Percentiles rank a stretch among this genome's conserved stretches.
Evolutionary conservation across 306 rosid genomes (phyloP).

Genomic region (Dalbergia oliveri): DNA sequence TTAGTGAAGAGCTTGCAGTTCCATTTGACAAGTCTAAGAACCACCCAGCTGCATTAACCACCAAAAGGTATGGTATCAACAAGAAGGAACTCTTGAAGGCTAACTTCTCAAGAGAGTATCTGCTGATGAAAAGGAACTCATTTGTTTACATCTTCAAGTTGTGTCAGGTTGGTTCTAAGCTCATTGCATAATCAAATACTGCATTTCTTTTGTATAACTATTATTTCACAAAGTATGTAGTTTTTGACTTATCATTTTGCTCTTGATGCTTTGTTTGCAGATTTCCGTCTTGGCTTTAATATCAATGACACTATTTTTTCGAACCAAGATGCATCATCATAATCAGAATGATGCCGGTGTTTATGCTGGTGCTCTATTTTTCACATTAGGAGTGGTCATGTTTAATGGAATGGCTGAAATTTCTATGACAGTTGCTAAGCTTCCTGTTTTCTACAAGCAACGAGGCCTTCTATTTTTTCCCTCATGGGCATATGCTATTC

Average conservation of each 20-base stretch:
- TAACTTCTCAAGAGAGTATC: constrained; percentile 53
- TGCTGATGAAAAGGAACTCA: constrained; percentile 61
- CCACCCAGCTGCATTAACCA: constrained; percentile 62
- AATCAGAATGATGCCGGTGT: constrained; percentile 55
- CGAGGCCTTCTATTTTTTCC: constrained; percentile 65
- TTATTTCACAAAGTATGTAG: neutral
- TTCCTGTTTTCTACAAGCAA: constrained; percentile 72
- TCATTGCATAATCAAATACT: neutral
- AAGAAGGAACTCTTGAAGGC: constrained; percentile 58
- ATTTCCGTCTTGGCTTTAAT: constrained; percentile 57
- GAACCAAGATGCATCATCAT: constrained; percentile 70
- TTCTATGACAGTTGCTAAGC: constrained; percentile 58
- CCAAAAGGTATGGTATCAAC: constrained; percentile 46
- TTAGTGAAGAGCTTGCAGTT: constrained; percentile 48
- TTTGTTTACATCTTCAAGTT: constrained; percentile 57
- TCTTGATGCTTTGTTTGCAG: constrained; percentile 48
- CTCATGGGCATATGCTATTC: constrained; percentile 68
- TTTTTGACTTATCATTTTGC: constrained; percentile 3
- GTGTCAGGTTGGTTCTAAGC: constrained; percentile 42
- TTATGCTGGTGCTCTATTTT: constrained; percentile 57
- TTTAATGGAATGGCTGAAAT: constrained; percentile 66
- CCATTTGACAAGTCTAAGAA: constrained; percentile 56
- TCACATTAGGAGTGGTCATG: constrained; percentile 41
- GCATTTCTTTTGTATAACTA: neutral
- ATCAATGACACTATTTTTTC: constrained; percentile 62